Evolutionary conservation across 2,329 filamentous ascomycete species (phyloP).

Genomic region (Fusarium tanahbumbuense): DNA sequence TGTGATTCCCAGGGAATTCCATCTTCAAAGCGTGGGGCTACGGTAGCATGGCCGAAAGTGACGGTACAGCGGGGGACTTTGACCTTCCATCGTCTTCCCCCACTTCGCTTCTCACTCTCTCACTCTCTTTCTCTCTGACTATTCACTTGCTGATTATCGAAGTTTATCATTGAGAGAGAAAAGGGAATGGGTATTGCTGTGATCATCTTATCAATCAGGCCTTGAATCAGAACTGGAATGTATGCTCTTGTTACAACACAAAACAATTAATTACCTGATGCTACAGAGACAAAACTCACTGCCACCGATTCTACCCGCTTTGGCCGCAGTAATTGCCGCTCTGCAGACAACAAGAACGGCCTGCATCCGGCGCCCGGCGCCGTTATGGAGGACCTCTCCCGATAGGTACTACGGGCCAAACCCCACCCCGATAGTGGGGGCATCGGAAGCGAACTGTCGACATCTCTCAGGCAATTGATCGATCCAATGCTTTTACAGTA

Average conservation of each 20-base stretch:
- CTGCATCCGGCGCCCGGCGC: slow-evolving; percentile 41
- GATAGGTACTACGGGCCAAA: slow-evolving; percentile 41
- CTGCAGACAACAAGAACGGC: slow-evolving; percentile 19
- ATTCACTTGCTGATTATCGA: background rate
- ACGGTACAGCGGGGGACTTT: slow-evolving; percentile 15
- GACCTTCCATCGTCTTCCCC: slow-evolving; percentile 36
- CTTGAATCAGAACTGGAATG: background rate
- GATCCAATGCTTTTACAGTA: slow-evolving; percentile 5
- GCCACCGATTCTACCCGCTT: slow-evolving; percentile 38
- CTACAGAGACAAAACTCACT: background rate
- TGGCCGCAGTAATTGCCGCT: slow-evolving; percentile 24
- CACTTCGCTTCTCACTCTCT: background rate
- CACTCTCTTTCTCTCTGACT: background rate
- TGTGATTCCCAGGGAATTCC: slow-evolving; percentile 21
- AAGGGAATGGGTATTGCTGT: background rate
- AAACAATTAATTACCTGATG: background rate
- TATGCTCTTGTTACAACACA: background rate
- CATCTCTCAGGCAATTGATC: slow-evolving; percentile 1
- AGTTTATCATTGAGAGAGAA: background rate
- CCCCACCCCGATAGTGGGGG: slow-evolving; percentile 42
- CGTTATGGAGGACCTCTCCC: slow-evolving; percentile 43
- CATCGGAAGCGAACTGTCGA: slow-evolving; percentile 34
- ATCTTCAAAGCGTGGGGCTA: slow-evolving; percentile 26
- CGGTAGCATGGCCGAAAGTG: background rate
- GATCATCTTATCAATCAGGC: too few species aligned